Base-by-base conservation (phyloP, 495 filamentous ascomycete species). In the Penicillium diatomitis region DNA sequence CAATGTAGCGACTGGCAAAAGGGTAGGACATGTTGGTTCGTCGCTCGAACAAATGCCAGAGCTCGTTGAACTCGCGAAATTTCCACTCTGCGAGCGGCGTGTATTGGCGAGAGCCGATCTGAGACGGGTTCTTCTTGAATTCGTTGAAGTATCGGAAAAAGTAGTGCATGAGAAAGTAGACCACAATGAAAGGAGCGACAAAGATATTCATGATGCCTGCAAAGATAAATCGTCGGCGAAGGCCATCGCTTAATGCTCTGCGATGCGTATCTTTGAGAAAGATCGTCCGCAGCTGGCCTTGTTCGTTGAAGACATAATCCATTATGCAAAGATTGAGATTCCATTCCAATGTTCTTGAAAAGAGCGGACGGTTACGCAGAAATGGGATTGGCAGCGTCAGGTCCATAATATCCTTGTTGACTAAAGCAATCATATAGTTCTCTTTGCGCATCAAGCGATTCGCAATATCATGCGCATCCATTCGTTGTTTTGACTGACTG, bases 21-120 rank as follows among this genome's bases (percentile, higher is more conserved):
- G 91, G 91, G 56, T 90, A 88, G 5, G 94, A 96, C 87, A 96
- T 92, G 55, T 95, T 88, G 46, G 86, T 75, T 8, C 92, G 82
- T 48, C 88, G 85, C 52, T 88, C 78, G 57, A 96, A 98, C 2
- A 97, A 71, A 69, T 97, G 92, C 53, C 82, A 83, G 1, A 98
- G 78, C 63, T 98, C 92, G 57, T 98, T 98, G 74, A 97, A 97
- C 64, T 97, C 91, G 43, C 92, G 85, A 51, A 97, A 96, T 57
- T 96, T 96, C 94, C 92, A 97, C 63, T 94, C 86, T 2, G 94
- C 92, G 42, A 96, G 77, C 2, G 90, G 87, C 2, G 90, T 96
- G 57, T 96, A 98, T 55, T 86, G 83, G 9, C 92, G 82, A 27
- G 87, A 84, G 10, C 85, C 85, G 33, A 89, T 77, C 43, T 88